Conservation (phyloP, 176 grass and related monocot genomes). For the Guadua angustifolia region DNA sequence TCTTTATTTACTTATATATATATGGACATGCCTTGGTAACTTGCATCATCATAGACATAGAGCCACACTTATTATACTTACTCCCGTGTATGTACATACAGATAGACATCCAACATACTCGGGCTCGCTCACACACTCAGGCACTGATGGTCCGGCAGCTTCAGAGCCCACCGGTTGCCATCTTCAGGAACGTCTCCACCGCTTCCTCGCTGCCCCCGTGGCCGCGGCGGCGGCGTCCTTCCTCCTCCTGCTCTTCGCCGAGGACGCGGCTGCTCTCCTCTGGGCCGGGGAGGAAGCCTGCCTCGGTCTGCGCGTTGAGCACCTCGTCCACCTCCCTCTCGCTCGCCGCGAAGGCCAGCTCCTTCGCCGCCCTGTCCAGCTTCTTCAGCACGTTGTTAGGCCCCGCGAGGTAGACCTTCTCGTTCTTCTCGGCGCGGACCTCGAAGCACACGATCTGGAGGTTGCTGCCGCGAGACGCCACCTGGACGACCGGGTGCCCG, state of each 20-base stretch:
- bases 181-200: constrained; percentile 33
- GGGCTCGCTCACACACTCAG: neutral
- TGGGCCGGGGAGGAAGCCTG: constrained; percentile 54
- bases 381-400: constrained; percentile 60
- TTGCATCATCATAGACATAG: constrained; percentile 7
- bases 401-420: constrained; percentile 72
- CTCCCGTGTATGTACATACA: neutral
- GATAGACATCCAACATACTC: neutral
- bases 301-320: constrained; percentile 51
- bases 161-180: constrained; percentile 32
- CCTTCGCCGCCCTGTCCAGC: constrained; percentile 66
- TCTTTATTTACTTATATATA: constrained; percentile 24
- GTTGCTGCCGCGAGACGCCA: constrained; percentile 55
- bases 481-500: constrained; percentile 60
- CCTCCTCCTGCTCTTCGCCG: neutral
- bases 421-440: constrained; percentile 56
- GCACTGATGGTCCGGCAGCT: neutral
- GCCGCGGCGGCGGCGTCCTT: neutral
- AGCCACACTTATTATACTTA: constrained; percentile 35
- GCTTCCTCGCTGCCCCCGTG: constrained; percentile 13
- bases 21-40: neutral
- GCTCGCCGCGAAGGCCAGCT: constrained; percentile 61
- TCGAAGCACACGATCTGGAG: constrained; percentile 80
- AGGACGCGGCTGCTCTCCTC: constrained; percentile 24
- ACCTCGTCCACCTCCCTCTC: constrained; percentile 66